Base-by-base conservation (phyloP, 208 protist species). In the Vickermania spadyakhi region DNA sequence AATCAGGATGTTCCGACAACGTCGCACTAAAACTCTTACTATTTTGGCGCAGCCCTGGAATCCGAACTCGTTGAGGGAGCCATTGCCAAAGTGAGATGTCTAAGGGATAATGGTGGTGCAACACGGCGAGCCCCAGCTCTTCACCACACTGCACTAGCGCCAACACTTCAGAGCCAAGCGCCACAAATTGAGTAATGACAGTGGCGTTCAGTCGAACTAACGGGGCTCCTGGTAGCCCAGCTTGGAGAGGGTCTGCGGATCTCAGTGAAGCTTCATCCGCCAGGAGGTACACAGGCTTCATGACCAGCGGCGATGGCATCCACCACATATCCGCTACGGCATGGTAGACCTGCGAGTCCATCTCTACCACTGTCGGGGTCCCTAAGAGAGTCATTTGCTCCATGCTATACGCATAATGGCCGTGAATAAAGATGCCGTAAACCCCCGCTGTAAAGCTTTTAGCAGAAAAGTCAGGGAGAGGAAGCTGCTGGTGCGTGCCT, bases 301-400 rank as follows among this genome's bases (percentile, higher is more conserved):
- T 41, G 1, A 69, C 75, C 25, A 92, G 67, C 3, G 82, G 85
- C 1, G 81, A 82, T 1, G 72, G 71, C 85, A 92, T 88, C 81
- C 81, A 92, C 78, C 78, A 92, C 50, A 84, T 22, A 52, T 92
- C 77, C 1, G 70, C 58, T 0, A 73, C 81, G 5, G 77, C 69
- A 14, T 72, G 64, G 63, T 83, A 86, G 1, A 31, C 50, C 55
- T 67, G 41, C 1, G 72, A 75, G 7, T 66, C 65, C 3, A 78
- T 30, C 27, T 68, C 68, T 26, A 92, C 53, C 52, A 29, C 49
- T 28, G 22, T 14, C 25, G 1, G 21, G 18, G 11, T 61, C 30
- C n/a, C 55, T 56, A 31, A 59, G 56, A 0, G 55, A 59, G 55
- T 79, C 70, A n/a, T 52, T 71, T 18, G 36, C 11, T 45, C 36